Evolutionary conservation across 2,329 filamentous ascomycete genomes (phyloP).

Genomic region (Calonectria fujianensis): DNA sequence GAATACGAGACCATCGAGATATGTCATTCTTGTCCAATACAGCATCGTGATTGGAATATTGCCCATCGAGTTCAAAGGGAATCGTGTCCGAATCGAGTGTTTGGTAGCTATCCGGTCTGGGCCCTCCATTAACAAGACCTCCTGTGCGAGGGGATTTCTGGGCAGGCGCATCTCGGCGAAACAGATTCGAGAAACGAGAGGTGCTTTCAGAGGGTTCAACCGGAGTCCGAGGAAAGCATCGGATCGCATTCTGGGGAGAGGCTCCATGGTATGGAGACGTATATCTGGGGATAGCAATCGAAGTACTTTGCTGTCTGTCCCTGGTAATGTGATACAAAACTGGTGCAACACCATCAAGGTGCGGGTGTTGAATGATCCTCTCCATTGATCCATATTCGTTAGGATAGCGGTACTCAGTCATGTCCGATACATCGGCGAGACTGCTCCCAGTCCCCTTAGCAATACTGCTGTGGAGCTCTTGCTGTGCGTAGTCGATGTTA

Average conservation of each 20-base stretch:
- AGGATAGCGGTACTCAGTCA: constrained; percentile 44
- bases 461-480: constrained; percentile 50
- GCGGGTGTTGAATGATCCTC: constrained; percentile 55
- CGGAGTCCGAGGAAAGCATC: constrained; percentile 46
- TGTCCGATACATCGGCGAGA: constrained; percentile 67
- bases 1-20: constrained; percentile 55
- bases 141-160: constrained; percentile 37
- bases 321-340: constrained; percentile 48
- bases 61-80: neutral
- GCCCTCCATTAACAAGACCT: constrained; percentile 50
- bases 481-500: constrained; percentile 46
- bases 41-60: neutral
- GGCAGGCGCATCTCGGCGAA: constrained; percentile 46
- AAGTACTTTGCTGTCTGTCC: constrained; percentile 48
- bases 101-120: constrained; percentile 55
- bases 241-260: constrained; percentile 51
- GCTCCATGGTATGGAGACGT: constrained; percentile 25
- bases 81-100: constrained; percentile 56
- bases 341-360: constrained; percentile 20
- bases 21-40: constrained; percentile 16
- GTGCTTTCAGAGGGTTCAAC: constrained; percentile 51
- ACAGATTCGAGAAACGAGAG: constrained; percentile 53
- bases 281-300: constrained; percentile 51
- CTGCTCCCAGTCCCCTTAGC: constrained; percentile 64
- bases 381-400: constrained; percentile 52